A percentile compares a stretch with the other conserved stretches of the same genome.
Evolutionary conservation across 257 asterid species (phyloP).

Genomic region (Verbascum thapsus): DNA sequence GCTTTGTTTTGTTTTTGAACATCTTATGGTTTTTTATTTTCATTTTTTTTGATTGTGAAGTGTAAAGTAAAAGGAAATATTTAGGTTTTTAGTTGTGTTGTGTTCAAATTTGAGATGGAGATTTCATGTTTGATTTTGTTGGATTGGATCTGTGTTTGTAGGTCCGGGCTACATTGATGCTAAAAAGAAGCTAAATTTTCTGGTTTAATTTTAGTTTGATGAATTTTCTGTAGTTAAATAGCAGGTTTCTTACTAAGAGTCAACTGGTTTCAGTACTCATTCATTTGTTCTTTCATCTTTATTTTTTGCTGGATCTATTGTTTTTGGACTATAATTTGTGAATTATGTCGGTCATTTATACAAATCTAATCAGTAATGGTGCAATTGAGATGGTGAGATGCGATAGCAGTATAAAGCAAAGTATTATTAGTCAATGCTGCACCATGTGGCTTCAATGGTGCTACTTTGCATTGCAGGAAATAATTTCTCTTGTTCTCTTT

Average conservation of each 20-base stretch:
- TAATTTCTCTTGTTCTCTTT: background rate
- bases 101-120: background rate
- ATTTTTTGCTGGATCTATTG: background rate
- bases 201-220: background rate
- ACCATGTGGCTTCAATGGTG: background rate
- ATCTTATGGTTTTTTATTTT: background rate
- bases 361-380: conserved; percentile 3
- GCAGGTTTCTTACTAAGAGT: background rate
- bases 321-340: background rate
- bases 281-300: background rate
- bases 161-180: conserved; percentile 9
- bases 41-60: conserved; percentile 11
- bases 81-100: background rate
- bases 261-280: background rate
- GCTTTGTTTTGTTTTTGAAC: background rate
- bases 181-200: background rate
- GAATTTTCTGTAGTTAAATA: background rate
- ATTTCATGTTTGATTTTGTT: conserved; percentile 16
- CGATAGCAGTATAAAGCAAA: conserved; percentile 11
- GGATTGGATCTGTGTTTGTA: conserved; percentile 38
- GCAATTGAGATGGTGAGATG: background rate
- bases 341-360: background rate
- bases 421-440: background rate
- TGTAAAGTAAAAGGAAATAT: background rate
- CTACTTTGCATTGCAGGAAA: background rate